Evolutionary conservation across 257 asterid species (phyloP).

Genomic region (Ocimum tenuiflorum): DNA sequence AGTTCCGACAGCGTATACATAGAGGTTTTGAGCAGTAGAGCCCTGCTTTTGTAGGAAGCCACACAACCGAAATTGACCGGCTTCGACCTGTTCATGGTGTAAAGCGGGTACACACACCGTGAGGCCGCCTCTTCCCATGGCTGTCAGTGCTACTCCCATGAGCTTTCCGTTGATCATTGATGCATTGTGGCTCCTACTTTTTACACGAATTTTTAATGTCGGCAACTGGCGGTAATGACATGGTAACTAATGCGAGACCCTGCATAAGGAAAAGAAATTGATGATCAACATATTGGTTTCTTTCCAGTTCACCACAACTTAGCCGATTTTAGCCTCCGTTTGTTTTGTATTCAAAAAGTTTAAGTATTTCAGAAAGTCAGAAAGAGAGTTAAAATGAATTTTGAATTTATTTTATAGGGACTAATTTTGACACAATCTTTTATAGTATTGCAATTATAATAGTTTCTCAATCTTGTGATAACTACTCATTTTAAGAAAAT

Average conservation of each 20-base stretch:
- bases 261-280: background rate
- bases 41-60: background rate
- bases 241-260: conserved; percentile 42
- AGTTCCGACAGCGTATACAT: conserved; percentile 24
- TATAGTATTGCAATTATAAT: too few species aligned
- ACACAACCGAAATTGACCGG: background rate
- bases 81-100: background rate
- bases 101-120: conserved; percentile 29
- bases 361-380: too few species aligned
- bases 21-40: background rate
- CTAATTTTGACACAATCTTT: too few species aligned
- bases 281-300: too few species aligned
- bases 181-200: conserved; percentile 24
- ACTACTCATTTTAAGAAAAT: too few species aligned
- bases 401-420: too few species aligned
- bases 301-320: too few species aligned
- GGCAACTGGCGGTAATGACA: conserved; percentile 51
- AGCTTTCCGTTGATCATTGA: conserved; percentile 30
- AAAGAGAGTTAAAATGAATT: too few species aligned
- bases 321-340: too few species aligned
- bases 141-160: conserved; percentile 35
- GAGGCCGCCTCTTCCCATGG: conserved; percentile 45
- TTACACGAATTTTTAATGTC: conserved; percentile 36
- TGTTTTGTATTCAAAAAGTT: too few species aligned
- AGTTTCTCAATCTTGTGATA: too few species aligned